Percentiles rank a stretch among this genome's conserved stretches.
phyloP scores from a whole-genome alignment of 805 yeast species.

The Lipomyces mesembrius region DNA sequence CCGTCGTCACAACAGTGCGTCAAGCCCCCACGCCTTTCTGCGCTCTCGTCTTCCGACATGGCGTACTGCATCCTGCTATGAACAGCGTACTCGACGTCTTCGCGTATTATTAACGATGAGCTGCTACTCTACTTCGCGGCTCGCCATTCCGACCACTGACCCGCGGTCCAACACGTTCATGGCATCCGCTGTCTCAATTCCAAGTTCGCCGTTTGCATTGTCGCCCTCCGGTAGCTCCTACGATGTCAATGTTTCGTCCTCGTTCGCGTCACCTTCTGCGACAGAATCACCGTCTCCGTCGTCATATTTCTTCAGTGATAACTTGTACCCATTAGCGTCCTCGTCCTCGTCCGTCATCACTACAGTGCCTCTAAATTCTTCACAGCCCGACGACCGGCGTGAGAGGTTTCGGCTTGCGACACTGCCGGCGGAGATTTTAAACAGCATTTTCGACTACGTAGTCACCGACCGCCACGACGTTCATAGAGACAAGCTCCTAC shows the following conservation, averaged over 20 bases:
- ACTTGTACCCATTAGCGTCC: background rate
- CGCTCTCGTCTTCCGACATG: background rate
- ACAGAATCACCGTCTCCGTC: background rate
- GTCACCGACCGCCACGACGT: conserved; percentile 16
- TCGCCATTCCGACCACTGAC: background rate
- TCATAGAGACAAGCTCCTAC: conserved; percentile 13
- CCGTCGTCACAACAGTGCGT: background rate
- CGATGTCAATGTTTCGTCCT: conserved; percentile 8
- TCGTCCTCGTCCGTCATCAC: conserved; percentile 8
- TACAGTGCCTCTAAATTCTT: background rate
- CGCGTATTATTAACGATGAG: background rate
- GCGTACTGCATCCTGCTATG: background rate
- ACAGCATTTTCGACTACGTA: conserved; percentile 23
- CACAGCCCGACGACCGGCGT: background rate
- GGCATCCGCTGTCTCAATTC: background rate
- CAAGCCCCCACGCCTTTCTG: background rate
- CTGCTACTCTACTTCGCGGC: background rate
- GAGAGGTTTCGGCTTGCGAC: conserved; percentile 3
- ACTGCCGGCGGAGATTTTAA: conserved; percentile 28
- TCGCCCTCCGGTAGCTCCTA: conserved; percentile 1
- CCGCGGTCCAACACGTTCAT: background rate
- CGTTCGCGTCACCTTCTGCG: conserved; percentile 6
- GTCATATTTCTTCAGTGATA: background rate
- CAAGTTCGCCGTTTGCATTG: background rate
- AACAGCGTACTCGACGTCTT: background rate